phyloP scores from a whole-genome alignment of 2,329 filamentous ascomycete species.

The Monosporascus sp. region DNA sequence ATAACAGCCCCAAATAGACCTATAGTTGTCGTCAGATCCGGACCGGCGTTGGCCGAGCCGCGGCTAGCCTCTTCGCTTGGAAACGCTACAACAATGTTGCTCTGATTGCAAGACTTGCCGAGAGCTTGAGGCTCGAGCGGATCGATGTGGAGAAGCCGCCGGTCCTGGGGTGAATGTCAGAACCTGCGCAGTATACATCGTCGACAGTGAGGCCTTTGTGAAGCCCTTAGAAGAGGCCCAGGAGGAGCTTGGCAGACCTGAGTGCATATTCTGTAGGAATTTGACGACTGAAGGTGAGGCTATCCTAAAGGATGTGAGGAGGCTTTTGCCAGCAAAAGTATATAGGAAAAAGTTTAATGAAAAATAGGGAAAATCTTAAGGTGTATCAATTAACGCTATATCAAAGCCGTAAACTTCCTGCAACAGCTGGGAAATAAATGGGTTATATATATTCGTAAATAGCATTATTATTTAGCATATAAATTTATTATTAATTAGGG shows the following conservation, averaged over 20 bases:
- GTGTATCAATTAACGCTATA: too few species aligned
- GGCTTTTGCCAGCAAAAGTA: too few species aligned
- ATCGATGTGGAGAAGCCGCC: constrained; percentile 25
- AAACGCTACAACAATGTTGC: constrained; percentile 41
- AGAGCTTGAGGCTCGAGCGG: constrained; percentile 33
- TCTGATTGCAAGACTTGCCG: constrained; percentile 37
- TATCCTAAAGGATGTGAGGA: too few species aligned
- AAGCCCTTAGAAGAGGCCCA: constrained; percentile 35
- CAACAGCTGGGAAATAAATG: too few species aligned
- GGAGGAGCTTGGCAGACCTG: constrained; percentile 33
- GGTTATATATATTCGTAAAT: too few species aligned
- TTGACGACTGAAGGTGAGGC: too few species aligned
- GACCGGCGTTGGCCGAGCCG: constrained; percentile 40
- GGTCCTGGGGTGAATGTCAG: constrained; percentile 28
- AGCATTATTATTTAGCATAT: too few species aligned
- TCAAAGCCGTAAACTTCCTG: too few species aligned
- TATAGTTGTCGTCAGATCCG: constrained; percentile 38
- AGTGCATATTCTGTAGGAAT: too few species aligned
- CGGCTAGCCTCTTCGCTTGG: constrained; percentile 34
- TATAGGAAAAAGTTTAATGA: too few species aligned
- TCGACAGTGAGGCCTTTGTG: constrained; percentile 31
- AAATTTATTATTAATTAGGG: too few species aligned
- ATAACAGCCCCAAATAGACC: constrained; percentile 1
- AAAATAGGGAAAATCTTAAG: too few species aligned
- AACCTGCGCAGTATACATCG: constrained; percentile 38